Evolutionary conservation across 202 grass and related monocot genomes (phyloP).

Genomic region (Cymbopogon flexuosus): DNA sequence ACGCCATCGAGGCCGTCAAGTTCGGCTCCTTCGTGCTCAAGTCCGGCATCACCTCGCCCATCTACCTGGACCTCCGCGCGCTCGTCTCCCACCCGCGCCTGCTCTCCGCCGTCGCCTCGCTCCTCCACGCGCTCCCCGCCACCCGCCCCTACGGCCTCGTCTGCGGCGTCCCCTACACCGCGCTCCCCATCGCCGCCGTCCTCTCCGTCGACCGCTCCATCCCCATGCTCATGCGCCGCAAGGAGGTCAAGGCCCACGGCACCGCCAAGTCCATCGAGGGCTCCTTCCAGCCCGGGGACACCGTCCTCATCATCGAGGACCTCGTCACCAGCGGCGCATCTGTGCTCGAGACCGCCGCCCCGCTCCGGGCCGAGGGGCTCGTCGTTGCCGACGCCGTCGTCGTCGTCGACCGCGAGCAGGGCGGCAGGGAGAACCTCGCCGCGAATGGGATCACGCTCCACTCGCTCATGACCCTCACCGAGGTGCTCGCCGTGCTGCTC

Average conservation of each 20-base stretch:
- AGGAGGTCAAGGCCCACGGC: constrained; percentile 75
- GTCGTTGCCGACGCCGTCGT: constrained; percentile 56
- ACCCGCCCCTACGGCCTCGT: constrained; percentile 64
- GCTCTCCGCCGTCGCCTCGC: constrained; percentile 56
- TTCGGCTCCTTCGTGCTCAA: constrained; percentile 88
- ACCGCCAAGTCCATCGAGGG: constrained; percentile 77
- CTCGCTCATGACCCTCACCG: constrained; percentile 67
- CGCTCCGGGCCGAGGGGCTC: constrained; percentile 61
- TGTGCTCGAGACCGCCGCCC: constrained; percentile 67
- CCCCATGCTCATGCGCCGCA: constrained; percentile 94
- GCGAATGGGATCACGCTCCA: constrained; percentile 62
- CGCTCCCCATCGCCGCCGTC: constrained; percentile 79
- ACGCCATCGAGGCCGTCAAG: constrained; percentile 88
- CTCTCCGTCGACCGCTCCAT: constrained; percentile 54
- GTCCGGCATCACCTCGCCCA: constrained; percentile 84
- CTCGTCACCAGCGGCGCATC: constrained; percentile 87
- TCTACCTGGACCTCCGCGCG: constrained; percentile 92
- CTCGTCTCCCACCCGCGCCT: constrained; percentile 85
- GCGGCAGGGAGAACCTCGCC: constrained; percentile 73
- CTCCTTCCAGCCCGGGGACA: constrained; percentile 40
- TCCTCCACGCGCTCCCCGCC: constrained; percentile 49
- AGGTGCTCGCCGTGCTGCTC: constrained; percentile 61
- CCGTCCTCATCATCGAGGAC: constrained; percentile 80
- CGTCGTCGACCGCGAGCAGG: constrained; percentile 83
- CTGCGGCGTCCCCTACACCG: constrained; percentile 92